These are phyloP conservation scores for Ensete glaucum DNA, from an alignment of 176 grass and related monocot genomes.

Conservation along the genomic window DNA sequence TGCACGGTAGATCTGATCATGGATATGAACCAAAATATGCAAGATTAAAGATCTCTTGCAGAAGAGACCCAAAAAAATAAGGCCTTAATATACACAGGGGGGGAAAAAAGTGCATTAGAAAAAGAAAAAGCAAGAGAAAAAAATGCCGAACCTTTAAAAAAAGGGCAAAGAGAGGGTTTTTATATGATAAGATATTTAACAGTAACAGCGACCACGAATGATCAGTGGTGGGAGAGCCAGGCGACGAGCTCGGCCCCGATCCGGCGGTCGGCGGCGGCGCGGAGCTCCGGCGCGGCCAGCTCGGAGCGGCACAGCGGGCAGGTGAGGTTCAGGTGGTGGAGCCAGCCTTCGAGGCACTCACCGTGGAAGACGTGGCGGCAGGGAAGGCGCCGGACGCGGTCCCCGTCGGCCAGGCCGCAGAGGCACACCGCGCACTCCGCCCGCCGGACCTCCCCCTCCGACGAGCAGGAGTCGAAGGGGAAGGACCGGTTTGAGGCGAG, in stretches of 20 bases:
- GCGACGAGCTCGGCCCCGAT: constrained; percentile 23
- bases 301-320: constrained; percentile 26
- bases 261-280: constrained; percentile 5
- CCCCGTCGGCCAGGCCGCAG: constrained; percentile 8
- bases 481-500: constrained; percentile 6
- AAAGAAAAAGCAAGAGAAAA: no score
- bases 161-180: no score
- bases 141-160: no score
- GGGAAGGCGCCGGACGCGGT: constrained; percentile 17
- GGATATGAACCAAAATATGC: no score
- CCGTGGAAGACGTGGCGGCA: constrained; percentile 23
- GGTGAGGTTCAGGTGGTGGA: constrained; percentile 4
- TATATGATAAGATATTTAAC: no score
- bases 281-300: neutral
- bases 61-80: no score
- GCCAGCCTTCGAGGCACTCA: constrained; percentile 26
- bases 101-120: no score
- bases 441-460: neutral
- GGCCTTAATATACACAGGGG: no score
- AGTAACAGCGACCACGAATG: neutral
- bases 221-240: constrained; percentile 16
- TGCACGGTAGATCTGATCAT: no score
- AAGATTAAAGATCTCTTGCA: no score
- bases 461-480: neutral
- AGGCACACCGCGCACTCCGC: constrained; percentile 18